phyloP scores from a whole-genome alignment of 208 protist genomes.

The Lotmaria passim region DNA sequence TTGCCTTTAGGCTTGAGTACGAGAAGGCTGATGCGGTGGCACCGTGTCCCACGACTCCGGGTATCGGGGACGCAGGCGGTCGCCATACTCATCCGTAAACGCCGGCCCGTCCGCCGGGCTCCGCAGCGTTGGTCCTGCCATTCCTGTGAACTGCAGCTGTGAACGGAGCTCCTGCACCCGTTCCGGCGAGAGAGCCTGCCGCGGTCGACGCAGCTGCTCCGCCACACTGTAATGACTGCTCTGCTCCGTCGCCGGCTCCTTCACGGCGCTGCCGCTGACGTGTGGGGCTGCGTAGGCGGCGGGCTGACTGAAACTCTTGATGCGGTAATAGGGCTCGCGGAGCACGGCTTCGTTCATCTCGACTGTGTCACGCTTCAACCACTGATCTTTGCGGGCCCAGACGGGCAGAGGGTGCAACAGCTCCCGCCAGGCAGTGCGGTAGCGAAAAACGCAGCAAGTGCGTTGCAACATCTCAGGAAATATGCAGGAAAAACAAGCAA shows the following conservation, averaged over 20 bases:
- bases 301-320: conserved; percentile 60
- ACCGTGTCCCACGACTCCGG: conserved; percentile 88
- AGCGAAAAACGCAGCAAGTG: conserved; percentile 39
- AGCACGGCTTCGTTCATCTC: conserved; percentile 84
- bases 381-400: conserved; percentile 66
- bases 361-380: conserved; percentile 87
- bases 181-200: conserved; percentile 50
- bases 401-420: conserved; percentile 82
- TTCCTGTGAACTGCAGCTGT: conserved; percentile 52
- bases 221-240: conserved; percentile 38
- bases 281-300: conserved; percentile 11
- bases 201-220: conserved; percentile 41
- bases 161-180: conserved; percentile 64
- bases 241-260: conserved; percentile 31
- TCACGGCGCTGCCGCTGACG: conserved; percentile 13
- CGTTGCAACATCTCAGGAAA: conserved; percentile 39
- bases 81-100: conserved; percentile 75
- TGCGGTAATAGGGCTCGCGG: conserved; percentile 84
- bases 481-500: conserved; percentile 15
- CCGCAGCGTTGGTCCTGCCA: conserved; percentile 4
- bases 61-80: conserved; percentile 77
- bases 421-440: conserved; percentile 88
- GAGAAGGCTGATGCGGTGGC: conserved; percentile 83
- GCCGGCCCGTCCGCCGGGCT: conserved; percentile 3
- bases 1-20: conserved; percentile 30